phyloP scores from a whole-genome alignment of 208 protist genomes.

The Crithidia fasciculata region DNA sequence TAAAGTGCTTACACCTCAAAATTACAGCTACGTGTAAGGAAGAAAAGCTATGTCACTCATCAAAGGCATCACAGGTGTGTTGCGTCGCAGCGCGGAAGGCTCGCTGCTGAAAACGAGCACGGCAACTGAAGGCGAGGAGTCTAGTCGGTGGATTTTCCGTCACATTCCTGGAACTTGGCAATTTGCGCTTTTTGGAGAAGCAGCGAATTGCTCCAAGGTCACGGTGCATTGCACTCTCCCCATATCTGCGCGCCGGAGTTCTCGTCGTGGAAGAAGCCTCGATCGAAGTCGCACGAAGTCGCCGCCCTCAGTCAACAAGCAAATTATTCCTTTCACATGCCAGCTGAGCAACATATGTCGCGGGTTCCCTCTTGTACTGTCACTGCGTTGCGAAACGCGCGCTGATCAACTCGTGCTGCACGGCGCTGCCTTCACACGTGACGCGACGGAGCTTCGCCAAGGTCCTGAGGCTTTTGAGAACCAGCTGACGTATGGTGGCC shows the following conservation, averaged over 20 bases:
- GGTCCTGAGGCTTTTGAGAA: slow-evolving; percentile 19
- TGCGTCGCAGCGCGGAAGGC: background rate
- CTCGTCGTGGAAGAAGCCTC: slow-evolving; percentile 5
- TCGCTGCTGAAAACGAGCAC: background rate
- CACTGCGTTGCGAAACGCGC: slow-evolving; percentile 27
- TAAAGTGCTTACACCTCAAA: background rate
- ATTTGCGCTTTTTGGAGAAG: slow-evolving; percentile 16
- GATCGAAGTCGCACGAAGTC: background rate
- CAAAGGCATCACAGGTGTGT: background rate
- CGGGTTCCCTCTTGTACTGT: slow-evolving; percentile 30
- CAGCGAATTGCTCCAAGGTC: background rate
- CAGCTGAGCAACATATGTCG: slow-evolving; percentile 36
- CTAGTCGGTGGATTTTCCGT: slow-evolving; percentile 12
- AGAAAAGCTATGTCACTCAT: slow-evolving; percentile 3
- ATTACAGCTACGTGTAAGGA: background rate
- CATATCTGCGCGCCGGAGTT: slow-evolving; percentile 13
- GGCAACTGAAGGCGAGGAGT: background rate
- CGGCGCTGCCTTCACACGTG: slow-evolving; percentile 36
- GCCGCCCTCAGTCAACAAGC: background rate
- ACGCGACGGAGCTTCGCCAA: slow-evolving; percentile 13
- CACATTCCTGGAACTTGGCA: slow-evolving; percentile 23
- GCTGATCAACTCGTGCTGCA: slow-evolving; percentile 45
- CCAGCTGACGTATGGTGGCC: slow-evolving; percentile 51
- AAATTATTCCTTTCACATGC: slow-evolving; percentile 32
- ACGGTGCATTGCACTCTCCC: slow-evolving; percentile 33